Conservation (phyloP, 73 alveolate species). For the Tetrahymena thermophila region DNA sequence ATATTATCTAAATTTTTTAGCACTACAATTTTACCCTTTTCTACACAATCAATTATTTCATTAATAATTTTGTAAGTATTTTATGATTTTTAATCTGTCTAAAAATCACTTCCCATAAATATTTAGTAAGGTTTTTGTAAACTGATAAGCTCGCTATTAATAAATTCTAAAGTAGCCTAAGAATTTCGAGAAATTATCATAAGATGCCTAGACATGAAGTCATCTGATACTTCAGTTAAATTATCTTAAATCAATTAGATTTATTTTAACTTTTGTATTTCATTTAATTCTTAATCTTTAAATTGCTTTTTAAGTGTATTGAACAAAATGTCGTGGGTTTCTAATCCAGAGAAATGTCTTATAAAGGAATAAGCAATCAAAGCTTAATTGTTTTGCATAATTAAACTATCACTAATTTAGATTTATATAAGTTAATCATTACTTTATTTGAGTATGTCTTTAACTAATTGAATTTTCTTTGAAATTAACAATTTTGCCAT, state of each 20-base stretch:
- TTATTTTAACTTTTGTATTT: too few species aligned
- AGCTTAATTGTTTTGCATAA: background rate
- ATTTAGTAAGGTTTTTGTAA: background rate
- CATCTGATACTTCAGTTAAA: background rate
- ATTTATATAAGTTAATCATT: background rate
- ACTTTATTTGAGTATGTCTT: too few species aligned
- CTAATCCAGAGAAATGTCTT: background rate
- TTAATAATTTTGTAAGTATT: background rate
- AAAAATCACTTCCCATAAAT: slow-evolving; percentile 3
- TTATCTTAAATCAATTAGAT: background rate
- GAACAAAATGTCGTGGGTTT: background rate
- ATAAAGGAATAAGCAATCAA: background rate
- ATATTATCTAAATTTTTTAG: slow-evolving; percentile 21
- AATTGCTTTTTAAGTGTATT: background rate
- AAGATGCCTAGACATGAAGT: slow-evolving; percentile 12
- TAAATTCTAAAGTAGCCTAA: background rate
- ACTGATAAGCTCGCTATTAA: background rate
- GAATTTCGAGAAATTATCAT: slow-evolving; percentile 7
- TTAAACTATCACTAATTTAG: background rate
- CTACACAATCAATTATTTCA: slow-evolving; percentile 10
- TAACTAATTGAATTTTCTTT: background rate
- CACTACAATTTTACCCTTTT: background rate
- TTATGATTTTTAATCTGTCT: background rate
- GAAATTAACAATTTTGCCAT: background rate
- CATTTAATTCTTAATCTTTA: background rate